Evolutionary conservation across 345 rosid species (phyloP), one percentile per base, ranked within the genome.

Genomic region (Excoecaria agallocha): DNA sequence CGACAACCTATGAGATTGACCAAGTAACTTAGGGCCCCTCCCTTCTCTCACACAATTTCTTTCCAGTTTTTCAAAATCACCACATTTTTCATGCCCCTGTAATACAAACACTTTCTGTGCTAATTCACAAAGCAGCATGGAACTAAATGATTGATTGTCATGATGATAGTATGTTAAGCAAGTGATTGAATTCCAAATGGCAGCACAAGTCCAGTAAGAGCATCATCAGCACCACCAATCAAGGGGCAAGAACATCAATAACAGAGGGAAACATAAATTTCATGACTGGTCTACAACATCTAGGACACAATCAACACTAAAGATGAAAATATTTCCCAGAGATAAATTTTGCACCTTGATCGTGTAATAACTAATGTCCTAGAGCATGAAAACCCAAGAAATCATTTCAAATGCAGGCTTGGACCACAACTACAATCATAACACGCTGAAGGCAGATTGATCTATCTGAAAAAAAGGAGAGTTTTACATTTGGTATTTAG

Each of bases 1-100:
- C 7, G 17, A 51, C 48, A 20, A 37, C 10, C 17, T 10, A 67
- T 75, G 59, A 77, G 51, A 76, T 41, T 50, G 69, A 70, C 70
- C 25, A 52, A 11, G 0, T 46, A 45, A 22, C 20, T 38, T 49
- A 50, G 17, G 50, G 25, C 52, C 43, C 54, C 17, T 52, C 25
- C 45, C 56, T 20, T 2, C 30, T 62, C 49, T 17, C 4, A 1
- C 19, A 38, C 7, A 41, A 4, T 41, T 20, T 76, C 24, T 38
- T 15, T 20, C 12, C 7, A 16, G 58, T 17, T 17, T 41, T 43
- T 48, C 68, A 51, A 51, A 35, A 64, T 30, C 64, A 30, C 39
- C 25, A 8, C 10, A 38, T 69, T 68, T 48, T 69, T 38, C 16
- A 38, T 16, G 22, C 22, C 74, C 35, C 22, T 4, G 6, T 41